A percentile compares a stretch with the other conserved stretches of the same genome.
phyloP scores from a whole-genome alignment of 257 asterid species.

The Avicennia marina region DNA sequence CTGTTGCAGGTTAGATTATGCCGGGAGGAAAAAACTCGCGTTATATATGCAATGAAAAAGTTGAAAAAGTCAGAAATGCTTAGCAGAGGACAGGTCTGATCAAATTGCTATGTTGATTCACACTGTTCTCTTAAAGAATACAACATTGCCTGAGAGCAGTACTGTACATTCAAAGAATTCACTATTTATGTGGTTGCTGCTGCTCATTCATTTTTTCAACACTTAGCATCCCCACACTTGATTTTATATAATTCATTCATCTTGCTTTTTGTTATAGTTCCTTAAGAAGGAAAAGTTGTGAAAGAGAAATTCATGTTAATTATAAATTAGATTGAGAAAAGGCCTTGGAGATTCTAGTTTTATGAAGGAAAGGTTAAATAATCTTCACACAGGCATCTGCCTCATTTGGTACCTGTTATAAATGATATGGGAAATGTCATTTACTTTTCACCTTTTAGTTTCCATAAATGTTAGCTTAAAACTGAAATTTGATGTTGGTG shows the following conservation, averaged over 20 bases:
- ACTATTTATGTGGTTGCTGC: neutral
- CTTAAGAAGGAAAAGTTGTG: neutral
- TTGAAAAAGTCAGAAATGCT: slow-evolving; percentile 88
- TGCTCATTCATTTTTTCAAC: neutral
- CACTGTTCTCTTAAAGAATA: neutral
- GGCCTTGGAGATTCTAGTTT: neutral
- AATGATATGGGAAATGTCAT: neutral
- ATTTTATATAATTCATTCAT: neutral
- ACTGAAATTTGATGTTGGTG: neutral
- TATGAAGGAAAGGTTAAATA: neutral
- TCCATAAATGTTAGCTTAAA: neutral
- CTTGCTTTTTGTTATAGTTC: neutral
- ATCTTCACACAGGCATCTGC: neutral
- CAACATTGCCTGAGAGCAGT: neutral
- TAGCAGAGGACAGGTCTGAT: slow-evolving; percentile 79
- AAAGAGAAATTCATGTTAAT: neutral
- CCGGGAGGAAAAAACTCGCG: slow-evolving; percentile 63
- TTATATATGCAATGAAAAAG: slow-evolving; percentile 82
- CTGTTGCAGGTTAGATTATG: slow-evolving; percentile 72
- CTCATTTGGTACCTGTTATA: neutral
- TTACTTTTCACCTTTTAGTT: neutral
- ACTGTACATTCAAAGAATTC: neutral
- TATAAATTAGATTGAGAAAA: neutral
- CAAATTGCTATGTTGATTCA: neutral
- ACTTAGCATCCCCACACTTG: neutral